Base-by-base conservation (phyloP, 306 rosid genomes). In the Sicyos baderoa region DNA sequence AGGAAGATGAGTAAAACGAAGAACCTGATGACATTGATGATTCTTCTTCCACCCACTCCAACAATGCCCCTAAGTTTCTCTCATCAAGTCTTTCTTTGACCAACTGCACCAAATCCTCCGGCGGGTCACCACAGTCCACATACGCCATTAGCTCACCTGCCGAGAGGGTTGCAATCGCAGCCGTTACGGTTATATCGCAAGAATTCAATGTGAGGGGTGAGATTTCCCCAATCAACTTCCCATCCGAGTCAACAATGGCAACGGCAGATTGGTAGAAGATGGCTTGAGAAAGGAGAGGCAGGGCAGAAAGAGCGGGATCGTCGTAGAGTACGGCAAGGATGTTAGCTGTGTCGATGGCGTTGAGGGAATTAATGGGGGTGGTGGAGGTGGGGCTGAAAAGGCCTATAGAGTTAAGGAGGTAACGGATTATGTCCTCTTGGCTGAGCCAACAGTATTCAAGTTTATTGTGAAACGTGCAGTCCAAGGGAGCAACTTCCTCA, bases 341-440 rank as follows among this genome's bases (percentile, higher is more conserved):
- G 68, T 86, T 77, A 0, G 56, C 16, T 3, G 75, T 58, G 72
- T 93, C 87, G 2, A 94, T 82, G 70, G 80, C 72, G 32, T 76
- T 68, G 1, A 94, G 88, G 55, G 83, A 55, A 81, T 77, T 76
- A 72, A 94, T 85, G 76, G 91, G 77, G 54, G n/a, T 58, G 42
- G 61, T 71, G 0, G 87, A 71, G 21, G 54, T 75, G 21, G 88
- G 79, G 44, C 88, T 81, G 63, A 93, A 93, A 22, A 73, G 57
- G 0, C 85, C 85, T n/a, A 93, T 90, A 55, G 80, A 86, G 77
- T 85, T 88, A 13, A 93, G 83, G 15, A 93, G 97, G 77, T 79
- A 82, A 19, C 99, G 90, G 64, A 93, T 79, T 23, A 93, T 63
- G 67, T 93, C 97, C 79, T 93, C 99, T 59, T 86, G 95, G n/a